These are phyloP conservation scores for Styphnolobium japonicum DNA, from an alignment of 306 rosid species.

Conservation along the genomic window DNA sequence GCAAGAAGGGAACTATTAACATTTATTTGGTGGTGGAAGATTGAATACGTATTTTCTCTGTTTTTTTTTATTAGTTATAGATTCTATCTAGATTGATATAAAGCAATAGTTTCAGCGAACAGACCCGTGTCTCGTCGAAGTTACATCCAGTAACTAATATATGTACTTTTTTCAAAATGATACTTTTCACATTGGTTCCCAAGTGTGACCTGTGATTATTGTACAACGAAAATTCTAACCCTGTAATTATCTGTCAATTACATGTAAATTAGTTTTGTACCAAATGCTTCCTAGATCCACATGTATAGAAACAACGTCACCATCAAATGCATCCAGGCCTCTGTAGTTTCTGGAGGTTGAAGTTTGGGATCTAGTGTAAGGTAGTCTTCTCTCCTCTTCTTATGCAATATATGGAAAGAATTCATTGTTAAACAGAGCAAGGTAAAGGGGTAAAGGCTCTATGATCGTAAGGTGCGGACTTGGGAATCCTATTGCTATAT, in stretches of 20 bases:
- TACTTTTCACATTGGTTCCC: neutral
- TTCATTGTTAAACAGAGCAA: neutral
- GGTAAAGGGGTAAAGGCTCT: neutral
- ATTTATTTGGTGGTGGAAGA: neutral
- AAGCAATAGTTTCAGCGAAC: neutral
- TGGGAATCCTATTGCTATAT: neutral
- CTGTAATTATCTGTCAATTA: neutral
- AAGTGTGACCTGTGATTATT: neutral
- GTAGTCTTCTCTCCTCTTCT: neutral
- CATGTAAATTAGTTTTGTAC: neutral
- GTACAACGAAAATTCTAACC: neutral
- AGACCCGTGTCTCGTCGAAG: neutral
- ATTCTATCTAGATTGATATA: neutral
- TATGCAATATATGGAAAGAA: neutral
- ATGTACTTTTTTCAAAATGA: neutral
- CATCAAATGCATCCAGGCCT: constrained; percentile 2
- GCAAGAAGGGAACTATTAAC: neutral
- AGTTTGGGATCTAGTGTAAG: neutral
- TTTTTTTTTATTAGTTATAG: neutral
- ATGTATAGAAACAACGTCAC: neutral
- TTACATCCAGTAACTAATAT: neutral
- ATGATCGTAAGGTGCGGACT: neutral
- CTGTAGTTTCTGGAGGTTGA: neutral
- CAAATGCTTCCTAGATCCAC: neutral
- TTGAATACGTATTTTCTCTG: neutral